Percentiles rank a stretch among this genome's conserved stretches.
phyloP scores from a whole-genome alignment of 1,139 yeast genomes.

The Torulaspora globosa region DNA sequence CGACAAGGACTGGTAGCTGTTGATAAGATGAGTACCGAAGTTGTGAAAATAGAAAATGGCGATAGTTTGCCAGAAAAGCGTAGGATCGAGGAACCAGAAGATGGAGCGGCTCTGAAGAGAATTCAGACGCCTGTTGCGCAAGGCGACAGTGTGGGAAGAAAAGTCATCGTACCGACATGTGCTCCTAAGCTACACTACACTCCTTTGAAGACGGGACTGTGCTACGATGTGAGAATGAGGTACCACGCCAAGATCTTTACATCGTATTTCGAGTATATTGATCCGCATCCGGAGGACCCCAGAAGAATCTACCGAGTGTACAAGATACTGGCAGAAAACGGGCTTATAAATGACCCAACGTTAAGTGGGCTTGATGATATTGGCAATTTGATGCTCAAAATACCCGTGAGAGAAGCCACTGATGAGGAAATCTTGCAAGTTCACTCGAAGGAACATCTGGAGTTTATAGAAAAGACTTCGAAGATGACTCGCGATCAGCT shows the following conservation, averaged over 20 bases:
- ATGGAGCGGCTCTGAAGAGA: conserved; percentile 4
- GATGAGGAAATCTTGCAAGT: conserved; percentile 82
- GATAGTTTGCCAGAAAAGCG: conserved; percentile 7
- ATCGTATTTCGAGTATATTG: conserved; percentile 87
- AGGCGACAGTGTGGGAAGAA: conserved; percentile 27
- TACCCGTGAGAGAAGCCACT: conserved; percentile 87
- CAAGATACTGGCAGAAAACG: conserved; percentile 90
- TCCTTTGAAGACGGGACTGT: conserved; percentile 84
- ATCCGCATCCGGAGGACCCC: conserved; percentile 99
- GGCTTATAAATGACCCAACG: conserved; percentile 76
- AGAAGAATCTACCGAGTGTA: conserved; percentile 91
- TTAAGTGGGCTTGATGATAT: conserved; percentile 75
- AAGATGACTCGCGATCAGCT: conserved; percentile 74
- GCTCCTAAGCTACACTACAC: conserved; percentile 47
- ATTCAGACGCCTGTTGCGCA: background rate
- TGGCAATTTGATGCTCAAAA: conserved; percentile 80
- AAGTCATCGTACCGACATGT: conserved; percentile 52
- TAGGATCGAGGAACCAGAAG: conserved; percentile 9
- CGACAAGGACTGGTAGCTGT: background rate
- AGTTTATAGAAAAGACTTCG: conserved; percentile 70
- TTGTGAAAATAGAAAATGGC: conserved; percentile 6
- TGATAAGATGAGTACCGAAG: conserved; percentile 9
- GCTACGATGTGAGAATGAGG: conserved; percentile 95
- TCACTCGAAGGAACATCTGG: conserved; percentile 76
- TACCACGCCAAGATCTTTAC: conserved; percentile 94